Conservation (phyloP, 257 asterid species). For the Gentiana straminea region DNA sequence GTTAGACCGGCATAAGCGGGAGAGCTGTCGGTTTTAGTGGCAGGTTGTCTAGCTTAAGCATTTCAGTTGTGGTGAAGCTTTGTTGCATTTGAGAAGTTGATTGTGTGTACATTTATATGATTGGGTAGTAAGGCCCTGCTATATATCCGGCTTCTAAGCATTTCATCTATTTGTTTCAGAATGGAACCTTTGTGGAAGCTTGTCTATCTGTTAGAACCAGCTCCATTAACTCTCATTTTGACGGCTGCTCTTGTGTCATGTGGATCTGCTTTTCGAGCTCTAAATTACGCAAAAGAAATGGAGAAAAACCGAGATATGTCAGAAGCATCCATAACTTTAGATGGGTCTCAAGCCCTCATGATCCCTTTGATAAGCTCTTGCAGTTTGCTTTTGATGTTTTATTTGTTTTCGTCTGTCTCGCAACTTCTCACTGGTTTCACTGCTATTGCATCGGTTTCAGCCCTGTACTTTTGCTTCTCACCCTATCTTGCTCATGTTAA, state of each 20-base stretch:
- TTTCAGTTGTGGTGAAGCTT: no score
- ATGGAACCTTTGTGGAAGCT: slow-evolving; percentile 83
- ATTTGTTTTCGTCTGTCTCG: slow-evolving; percentile 84
- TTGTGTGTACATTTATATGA: no score
- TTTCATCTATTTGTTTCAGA: slow-evolving; percentile 4
- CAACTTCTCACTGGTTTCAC: slow-evolving; percentile 87
- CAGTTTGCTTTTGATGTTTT: slow-evolving; percentile 94
- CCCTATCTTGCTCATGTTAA: slow-evolving; percentile 55
- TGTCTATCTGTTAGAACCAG: slow-evolving; percentile 69
- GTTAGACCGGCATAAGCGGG: no score
- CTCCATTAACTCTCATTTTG: slow-evolving; percentile 58
- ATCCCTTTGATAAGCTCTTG: slow-evolving; percentile 94
- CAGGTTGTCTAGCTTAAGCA: no score
- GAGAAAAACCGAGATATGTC: slow-evolving; percentile 75
- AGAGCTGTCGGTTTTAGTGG: no score
- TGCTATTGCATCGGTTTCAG: slow-evolving; percentile 80
- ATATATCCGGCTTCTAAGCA: no score
- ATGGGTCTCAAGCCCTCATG: slow-evolving; percentile 90
- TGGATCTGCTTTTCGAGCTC: slow-evolving; percentile 82
- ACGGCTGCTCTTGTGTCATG: slow-evolving; percentile 76
- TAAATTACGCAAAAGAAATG: slow-evolving; percentile 87
- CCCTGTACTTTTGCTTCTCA: slow-evolving; percentile 69
- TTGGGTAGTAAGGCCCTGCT: no score
- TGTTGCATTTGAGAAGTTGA: no score
- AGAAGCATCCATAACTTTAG: slow-evolving; percentile 86